Conservation (phyloP, 306 rosid genomes). For the Sesbania bispinosa region DNA sequence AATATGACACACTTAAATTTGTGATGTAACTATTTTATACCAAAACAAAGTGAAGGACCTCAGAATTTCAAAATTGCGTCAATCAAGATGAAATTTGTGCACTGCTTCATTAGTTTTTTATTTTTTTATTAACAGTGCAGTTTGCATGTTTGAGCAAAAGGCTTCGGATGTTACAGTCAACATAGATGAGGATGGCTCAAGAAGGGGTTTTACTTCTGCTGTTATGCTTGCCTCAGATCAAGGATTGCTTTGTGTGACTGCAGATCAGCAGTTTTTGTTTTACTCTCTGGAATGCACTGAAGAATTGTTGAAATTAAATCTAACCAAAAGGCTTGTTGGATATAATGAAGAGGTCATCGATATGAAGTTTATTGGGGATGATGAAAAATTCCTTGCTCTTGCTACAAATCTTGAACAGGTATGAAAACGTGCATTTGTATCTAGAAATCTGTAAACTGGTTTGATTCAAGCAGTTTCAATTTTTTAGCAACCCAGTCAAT, state of each 20-base stretch:
- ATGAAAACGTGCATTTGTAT: conserved; percentile 5
- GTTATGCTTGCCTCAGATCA: conserved; percentile 60
- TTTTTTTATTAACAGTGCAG: conserved; percentile 62
- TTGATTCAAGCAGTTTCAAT: neutral
- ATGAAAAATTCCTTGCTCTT: conserved; percentile 79
- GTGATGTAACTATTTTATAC: neutral
- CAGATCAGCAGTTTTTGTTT: conserved; percentile 87
- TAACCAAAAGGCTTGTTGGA: conserved; percentile 83
- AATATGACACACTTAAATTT: neutral
- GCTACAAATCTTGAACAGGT: conserved; percentile 99
- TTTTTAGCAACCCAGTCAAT: conserved; percentile 1
- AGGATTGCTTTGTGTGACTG: conserved; percentile 94
- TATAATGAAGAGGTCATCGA: conserved; percentile 91
- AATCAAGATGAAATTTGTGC: conserved; percentile 9
- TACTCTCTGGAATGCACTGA: conserved; percentile 59
- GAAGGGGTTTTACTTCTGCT: conserved; percentile 86
- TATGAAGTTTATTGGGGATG: conserved; percentile 86
- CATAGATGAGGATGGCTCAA: conserved; percentile 52
- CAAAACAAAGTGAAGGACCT: neutral
- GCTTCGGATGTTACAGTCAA: conserved; percentile 64
- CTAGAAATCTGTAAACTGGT: conserved; percentile 7
- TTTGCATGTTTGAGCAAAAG: conserved; percentile 86
- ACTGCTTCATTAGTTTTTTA: conserved; percentile 19
- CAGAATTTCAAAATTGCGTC: neutral
- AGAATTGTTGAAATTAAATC: conserved; percentile 42